phyloP scores from a whole-genome alignment of 2,329 filamentous ascomycete genomes.

The Monilinia polystroma region DNA sequence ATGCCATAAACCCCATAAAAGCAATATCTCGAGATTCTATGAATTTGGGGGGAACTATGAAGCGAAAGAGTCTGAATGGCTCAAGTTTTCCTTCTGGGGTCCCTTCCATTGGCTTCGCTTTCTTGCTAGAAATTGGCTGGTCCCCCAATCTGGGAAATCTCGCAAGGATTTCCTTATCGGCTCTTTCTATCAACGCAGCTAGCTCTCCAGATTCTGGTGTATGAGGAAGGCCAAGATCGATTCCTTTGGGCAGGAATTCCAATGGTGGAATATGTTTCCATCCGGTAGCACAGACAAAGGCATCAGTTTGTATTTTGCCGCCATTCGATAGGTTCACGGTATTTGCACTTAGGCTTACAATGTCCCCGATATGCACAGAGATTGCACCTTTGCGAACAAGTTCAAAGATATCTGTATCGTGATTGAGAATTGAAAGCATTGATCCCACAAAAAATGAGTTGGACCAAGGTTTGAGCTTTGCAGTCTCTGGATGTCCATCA shows the following conservation, averaged over 20 bases:
- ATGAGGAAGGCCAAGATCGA: slow-evolving; percentile 52
- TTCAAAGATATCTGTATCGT: slow-evolving; percentile 56
- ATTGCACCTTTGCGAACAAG: slow-evolving; percentile 54
- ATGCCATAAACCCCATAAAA: slow-evolving; percentile 48
- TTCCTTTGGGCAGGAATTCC: slow-evolving; percentile 51
- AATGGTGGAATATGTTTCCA: slow-evolving; percentile 56
- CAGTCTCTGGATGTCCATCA: slow-evolving; percentile 52
- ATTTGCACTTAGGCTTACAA: slow-evolving; percentile 47
- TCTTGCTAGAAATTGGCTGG: slow-evolving; percentile 51
- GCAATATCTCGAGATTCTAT: slow-evolving; percentile 45
- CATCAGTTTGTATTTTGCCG: slow-evolving; percentile 49
- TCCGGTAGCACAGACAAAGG: slow-evolving; percentile 56
- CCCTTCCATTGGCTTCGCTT: slow-evolving; percentile 45
- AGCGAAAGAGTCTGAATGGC: slow-evolving; percentile 48
- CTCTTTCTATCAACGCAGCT: slow-evolving; percentile 43
- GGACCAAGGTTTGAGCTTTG: slow-evolving; percentile 55
- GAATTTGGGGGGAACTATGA: slow-evolving; percentile 48
- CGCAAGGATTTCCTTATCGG: slow-evolving; percentile 54
- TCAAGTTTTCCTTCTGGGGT: slow-evolving; percentile 12
- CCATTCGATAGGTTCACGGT: slow-evolving; percentile 54
- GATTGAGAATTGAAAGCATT: slow-evolving; percentile 60
- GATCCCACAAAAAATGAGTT: slow-evolving; percentile 53
- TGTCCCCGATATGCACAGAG: slow-evolving; percentile 52
- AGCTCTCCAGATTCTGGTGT: slow-evolving; percentile 37
- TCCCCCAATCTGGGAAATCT: slow-evolving; percentile 53